Base-by-base conservation (phyloP, 352 stramenopile genomes). In the Phytophthora meadii region DNA sequence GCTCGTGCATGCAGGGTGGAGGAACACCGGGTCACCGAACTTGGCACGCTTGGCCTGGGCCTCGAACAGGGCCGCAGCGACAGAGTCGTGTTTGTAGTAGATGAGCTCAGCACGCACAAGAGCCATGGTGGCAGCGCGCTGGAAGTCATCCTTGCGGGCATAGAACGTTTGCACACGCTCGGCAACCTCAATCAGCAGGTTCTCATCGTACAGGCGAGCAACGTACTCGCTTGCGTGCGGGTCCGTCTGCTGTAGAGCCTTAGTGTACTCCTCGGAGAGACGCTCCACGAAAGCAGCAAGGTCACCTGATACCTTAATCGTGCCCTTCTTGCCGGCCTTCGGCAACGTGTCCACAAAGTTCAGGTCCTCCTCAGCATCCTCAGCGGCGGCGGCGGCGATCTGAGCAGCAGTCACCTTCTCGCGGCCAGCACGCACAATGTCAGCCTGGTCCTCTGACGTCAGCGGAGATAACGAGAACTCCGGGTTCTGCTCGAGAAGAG, bases 191-290 rank as follows among this genome's bases (percentile, higher is more conserved):
- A 98, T 86, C 30, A 99, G 81, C 51, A 93, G 79, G 8, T 83
- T 85, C 76, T 99, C 97, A 71, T 99, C 96, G 24, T 89, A 91
- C 49, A 99, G 82, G 32, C 97, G 90, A 19, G 77, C 68, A 40
- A 99, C 92, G 78, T 99, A 99, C 65, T 99, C 95, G 52, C 90
- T 83, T 51, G 96, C 98, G 82, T 99, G 95, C 48, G 96, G 94
- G 68, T 98, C 97, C 32, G 94, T 98, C 55, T 97, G 91, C 77
- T 99, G 97, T n/a, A 99, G 73, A 37, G 77, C 92, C 88, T 99
- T 99, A 60, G 84, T 98, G 84, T 99, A 99, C 77, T 99, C 97
- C 68, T 99, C 96, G 50, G 97, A 93, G 19, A 99, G 83, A 39
- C 94, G 92, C 42, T 94, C 88, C 32, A 99, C 81, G 60, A 97